phyloP scores from a whole-genome alignment of 352 stramenopile genomes.

The Globisporangium okanoganense region DNA sequence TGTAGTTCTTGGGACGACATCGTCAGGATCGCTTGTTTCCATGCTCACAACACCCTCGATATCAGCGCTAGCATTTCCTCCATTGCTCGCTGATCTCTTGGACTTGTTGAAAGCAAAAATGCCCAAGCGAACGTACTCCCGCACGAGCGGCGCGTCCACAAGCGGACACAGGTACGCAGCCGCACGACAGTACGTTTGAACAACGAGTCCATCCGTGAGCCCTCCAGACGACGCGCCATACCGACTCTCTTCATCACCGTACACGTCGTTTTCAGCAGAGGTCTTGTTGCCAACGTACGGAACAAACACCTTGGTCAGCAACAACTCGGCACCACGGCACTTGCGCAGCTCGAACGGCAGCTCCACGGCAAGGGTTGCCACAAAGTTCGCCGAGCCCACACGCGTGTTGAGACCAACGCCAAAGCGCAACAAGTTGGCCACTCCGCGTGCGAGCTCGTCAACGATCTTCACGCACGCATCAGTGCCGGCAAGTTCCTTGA shows the following conservation, averaged over 20 bases:
- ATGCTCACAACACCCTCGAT: neutral
- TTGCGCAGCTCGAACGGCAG: conserved; percentile 72
- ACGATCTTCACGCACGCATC: conserved; percentile 45
- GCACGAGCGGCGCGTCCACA: conserved; percentile 37
- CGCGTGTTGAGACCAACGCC: conserved; percentile 80
- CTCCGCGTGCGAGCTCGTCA: conserved; percentile 40
- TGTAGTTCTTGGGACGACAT: neutral
- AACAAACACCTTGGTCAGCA: conserved; percentile 53
- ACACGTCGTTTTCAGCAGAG: conserved; percentile 63
- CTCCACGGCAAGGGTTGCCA: conserved; percentile 58
- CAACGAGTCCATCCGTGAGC: conserved; percentile 52
- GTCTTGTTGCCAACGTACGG: conserved; percentile 57
- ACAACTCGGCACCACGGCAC: conserved; percentile 47
- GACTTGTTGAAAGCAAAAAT: conserved; percentile 54
- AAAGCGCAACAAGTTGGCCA: conserved; percentile 60
- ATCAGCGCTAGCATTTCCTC: neutral
- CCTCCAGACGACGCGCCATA: conserved; percentile 27
- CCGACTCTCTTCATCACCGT: conserved; percentile 58
- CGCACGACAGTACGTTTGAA: conserved; percentile 72
- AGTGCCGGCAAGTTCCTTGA: conserved; percentile 48
- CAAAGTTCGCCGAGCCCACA: conserved; percentile 76
- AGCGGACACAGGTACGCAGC: conserved; percentile 70
- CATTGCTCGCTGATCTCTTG: neutral
- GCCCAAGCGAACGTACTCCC: conserved; percentile 55
- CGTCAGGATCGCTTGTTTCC: neutral